phyloP scores from a whole-genome alignment of 208 protist species.

The Trypanosoma conorhini region DNA sequence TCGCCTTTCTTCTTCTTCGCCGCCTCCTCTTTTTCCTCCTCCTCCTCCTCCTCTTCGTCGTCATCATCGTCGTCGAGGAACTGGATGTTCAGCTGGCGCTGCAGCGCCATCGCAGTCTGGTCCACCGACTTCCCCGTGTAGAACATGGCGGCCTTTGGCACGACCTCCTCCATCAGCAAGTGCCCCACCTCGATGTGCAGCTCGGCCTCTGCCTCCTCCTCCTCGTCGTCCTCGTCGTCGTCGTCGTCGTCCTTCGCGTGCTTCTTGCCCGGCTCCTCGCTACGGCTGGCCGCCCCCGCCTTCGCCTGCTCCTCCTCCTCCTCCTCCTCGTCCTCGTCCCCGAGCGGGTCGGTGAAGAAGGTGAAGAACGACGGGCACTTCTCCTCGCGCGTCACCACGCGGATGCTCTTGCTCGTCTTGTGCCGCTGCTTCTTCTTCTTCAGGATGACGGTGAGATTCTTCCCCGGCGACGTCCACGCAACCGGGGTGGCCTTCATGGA shows the following conservation, averaged over 20 bases:
- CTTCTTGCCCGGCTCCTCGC: constrained; percentile 25
- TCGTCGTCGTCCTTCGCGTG: constrained; percentile 31
- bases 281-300: constrained; percentile 3
- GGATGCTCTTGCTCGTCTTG: constrained; percentile 84
- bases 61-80: constrained; percentile 40
- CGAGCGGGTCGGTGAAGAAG: constrained; percentile 87
- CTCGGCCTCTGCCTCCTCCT: constrained; percentile 51
- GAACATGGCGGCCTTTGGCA: constrained; percentile 88
- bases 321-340: constrained; percentile 31
- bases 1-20: constrained; percentile 37
- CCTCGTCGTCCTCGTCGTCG: constrained; percentile 54
- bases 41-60: constrained; percentile 58
- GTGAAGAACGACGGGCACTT: constrained; percentile 91
- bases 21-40: constrained; percentile 40
- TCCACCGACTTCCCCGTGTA: constrained; percentile 88
- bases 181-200: constrained; percentile 82
- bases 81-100: constrained; percentile 34
- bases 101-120: constrained; percentile 45
- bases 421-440: constrained; percentile 91
- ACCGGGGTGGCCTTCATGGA: constrained; percentile 75
- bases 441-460: constrained; percentile 84
- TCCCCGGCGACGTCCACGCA: constrained; percentile 71
- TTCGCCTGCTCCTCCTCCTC: constrained; percentile 29
- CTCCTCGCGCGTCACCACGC: constrained; percentile 83
- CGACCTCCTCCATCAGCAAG: constrained; percentile 68